Evolutionary conservation across 2,329 filamentous ascomycete species (phyloP).

Genomic region (Aspergillus intermedius): DNA sequence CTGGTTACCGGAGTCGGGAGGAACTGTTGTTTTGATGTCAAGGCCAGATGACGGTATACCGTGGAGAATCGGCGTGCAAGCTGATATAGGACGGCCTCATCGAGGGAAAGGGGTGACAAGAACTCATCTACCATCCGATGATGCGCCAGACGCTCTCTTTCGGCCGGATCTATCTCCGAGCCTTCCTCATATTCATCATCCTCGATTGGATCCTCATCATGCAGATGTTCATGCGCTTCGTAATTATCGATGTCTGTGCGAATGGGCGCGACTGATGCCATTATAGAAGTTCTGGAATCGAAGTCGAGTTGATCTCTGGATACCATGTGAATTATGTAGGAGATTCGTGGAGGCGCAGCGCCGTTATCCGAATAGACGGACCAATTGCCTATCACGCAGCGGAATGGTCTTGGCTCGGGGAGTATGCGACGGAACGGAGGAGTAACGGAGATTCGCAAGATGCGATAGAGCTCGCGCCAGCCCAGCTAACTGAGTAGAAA

Average conservation of each 20-base stretch:
- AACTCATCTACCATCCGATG: conserved; percentile 35
- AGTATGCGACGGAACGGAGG: no score
- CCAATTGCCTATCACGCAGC: no score
- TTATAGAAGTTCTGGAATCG: conserved; percentile 7
- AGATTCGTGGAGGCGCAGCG: no score
- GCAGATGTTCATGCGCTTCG: conserved; percentile 21
- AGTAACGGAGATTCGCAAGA: no score
- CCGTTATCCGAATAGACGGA: no score
- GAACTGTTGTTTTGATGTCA: conserved; percentile 42
- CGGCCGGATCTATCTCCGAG: conserved; percentile 22
- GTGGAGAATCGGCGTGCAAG: conserved; percentile 41
- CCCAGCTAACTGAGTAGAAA: no score
- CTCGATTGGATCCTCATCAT: conserved; percentile 22
- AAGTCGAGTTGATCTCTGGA: neutral
- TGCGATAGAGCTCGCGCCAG: no score
- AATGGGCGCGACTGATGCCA: conserved; percentile 20
- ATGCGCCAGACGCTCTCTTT: conserved; percentile 24
- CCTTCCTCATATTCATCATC: conserved; percentile 28
- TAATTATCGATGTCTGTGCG: conserved; percentile 16
- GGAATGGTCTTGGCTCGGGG: no score
- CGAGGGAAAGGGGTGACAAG: conserved; percentile 33
- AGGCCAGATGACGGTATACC: conserved; percentile 39
- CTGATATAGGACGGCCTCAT: conserved; percentile 39
- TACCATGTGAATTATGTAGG: no score
- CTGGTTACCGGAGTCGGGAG: conserved; percentile 43